Evolutionary conservation across 768 basidiomycete species (phyloP).

Genomic region (Phaeotremella fagi): DNA sequence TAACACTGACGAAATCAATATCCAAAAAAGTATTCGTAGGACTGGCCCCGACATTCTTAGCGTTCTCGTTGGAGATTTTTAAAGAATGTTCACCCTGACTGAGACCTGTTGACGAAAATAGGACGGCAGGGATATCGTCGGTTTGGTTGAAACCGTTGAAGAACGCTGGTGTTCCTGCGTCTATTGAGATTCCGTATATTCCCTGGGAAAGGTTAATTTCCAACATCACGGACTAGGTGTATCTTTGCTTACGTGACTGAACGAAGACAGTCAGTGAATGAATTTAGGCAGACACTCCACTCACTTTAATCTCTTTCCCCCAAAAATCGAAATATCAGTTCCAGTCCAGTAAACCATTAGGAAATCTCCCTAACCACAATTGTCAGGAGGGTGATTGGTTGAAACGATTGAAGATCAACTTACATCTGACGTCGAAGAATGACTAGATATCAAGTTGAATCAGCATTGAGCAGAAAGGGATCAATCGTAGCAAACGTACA

Average conservation of each 20-base stretch:
- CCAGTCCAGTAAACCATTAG: slow-evolving; percentile 30
- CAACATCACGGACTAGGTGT: slow-evolving; percentile 2
- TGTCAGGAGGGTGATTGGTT: neutral
- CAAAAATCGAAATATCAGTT: slow-evolving; percentile 33
- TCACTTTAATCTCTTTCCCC: slow-evolving; percentile 32
- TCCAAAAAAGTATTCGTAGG: slow-evolving; percentile 30
- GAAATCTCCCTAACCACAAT: slow-evolving; percentile 31
- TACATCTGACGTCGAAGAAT: slow-evolving; percentile 20
- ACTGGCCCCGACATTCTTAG: slow-evolving; percentile 20
- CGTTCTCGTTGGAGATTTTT: slow-evolving; percentile 34
- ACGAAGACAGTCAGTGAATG: too few species aligned
- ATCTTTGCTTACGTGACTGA: slow-evolving; percentile 20
- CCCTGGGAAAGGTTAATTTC: slow-evolving; percentile 12
- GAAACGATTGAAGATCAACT: neutral
- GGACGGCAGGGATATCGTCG: slow-evolving; percentile 19
- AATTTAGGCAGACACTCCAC: neutral
- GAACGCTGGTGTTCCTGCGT: slow-evolving; percentile 15
- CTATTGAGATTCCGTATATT: slow-evolving; percentile 31
- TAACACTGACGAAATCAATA: slow-evolving; percentile 30
- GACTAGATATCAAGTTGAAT: too few species aligned
- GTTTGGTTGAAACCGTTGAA: slow-evolving; percentile 28
- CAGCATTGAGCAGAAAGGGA: too few species aligned
- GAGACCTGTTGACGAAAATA: slow-evolving; percentile 34
- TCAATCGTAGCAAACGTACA: too few species aligned
- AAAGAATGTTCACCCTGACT: slow-evolving; percentile 27